Conservation (phyloP, 306 rosid genomes). For the Myrica gale region DNA sequence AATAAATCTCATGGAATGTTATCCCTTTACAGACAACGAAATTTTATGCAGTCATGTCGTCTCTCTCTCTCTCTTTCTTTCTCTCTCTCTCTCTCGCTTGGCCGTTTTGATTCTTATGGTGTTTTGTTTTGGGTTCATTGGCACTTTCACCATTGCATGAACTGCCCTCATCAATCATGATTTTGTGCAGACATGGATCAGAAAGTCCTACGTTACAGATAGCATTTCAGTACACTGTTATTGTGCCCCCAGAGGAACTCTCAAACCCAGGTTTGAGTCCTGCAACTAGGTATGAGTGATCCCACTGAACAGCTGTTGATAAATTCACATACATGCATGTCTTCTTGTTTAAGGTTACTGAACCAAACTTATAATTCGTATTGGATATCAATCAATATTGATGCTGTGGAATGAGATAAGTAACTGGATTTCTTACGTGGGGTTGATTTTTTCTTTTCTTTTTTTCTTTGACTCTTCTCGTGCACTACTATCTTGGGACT, state of each 20-base stretch:
- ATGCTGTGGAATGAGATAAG: conserved; percentile 16
- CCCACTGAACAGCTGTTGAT: conserved; percentile 17
- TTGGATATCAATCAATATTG: conserved; percentile 22
- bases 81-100: no score
- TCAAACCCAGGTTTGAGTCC: conserved; percentile 44
- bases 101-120: neutral
- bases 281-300: conserved; percentile 60
- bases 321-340: conserved; percentile 7
- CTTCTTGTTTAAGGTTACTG: conserved; percentile 18
- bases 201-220: conserved; percentile 83
- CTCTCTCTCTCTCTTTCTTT: neutral
- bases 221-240: conserved; percentile 91
- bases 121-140: neutral
- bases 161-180: neutral
- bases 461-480: neutral
- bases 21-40: neutral
- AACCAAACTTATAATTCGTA: neutral
- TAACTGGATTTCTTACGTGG: conserved; percentile 15
- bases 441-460: neutral
- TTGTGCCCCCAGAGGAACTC: conserved; percentile 79
- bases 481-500: neutral
- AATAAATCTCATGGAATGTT: neutral
- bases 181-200: conserved; percentile 50
- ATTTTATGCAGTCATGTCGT: neutral
- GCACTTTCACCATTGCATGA: neutral